Base-by-base conservation (phyloP, 2,329 filamentous ascomycete genomes). In the Trichophyton simii region DNA sequence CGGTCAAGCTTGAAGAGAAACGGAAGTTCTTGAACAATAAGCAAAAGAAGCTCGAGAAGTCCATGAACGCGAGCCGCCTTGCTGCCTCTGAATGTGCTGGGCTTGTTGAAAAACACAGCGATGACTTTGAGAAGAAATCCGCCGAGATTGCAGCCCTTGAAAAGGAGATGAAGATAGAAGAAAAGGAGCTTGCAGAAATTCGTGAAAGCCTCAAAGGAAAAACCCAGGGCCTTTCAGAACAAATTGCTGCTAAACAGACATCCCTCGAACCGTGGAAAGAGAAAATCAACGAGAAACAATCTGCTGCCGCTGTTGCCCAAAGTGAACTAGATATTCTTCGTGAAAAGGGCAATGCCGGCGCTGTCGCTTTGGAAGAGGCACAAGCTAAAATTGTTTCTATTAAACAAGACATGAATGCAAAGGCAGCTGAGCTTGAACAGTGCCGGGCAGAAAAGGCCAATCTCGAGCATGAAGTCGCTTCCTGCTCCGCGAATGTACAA, bases 1-100 rank as follows among this genome's bases (percentile, higher is more conserved):
- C 87, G 22, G 94, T 99, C 75, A 99, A 99, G 71, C 91, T 95
- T 67, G 92, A 97, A 66, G 95, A 99, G 75, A 97, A 97, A 79
- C 87, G 87, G 72, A 99, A 99, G 72, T 97, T 97, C 73, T 77
- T 99, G 66, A 79, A 83, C 1, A 87, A 87, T 69, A 99, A 99
- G 77, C 87, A 89, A 68, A 96, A 94, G 78, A 99, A 99, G 76
- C 82, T 96, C 13, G 90, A 97, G 66, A 97, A 96, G 77, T 83
- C 87, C 0, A 88, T 94, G 64, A 80, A 85, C 60, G 87, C 86
- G 54, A 89, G 89, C 63, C 88, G 89, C 65, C 85, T 87, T 62
- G 84, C 87, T 4, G 83, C 84, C 0, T 81, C 83, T 0, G 90
- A 95, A 67, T 88, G 91, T 2, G 82, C 86, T 42, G 86, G 87